phyloP scores from a whole-genome alignment of 2,329 filamentous ascomycete genomes.

The Hypoxylon sp. region DNA sequence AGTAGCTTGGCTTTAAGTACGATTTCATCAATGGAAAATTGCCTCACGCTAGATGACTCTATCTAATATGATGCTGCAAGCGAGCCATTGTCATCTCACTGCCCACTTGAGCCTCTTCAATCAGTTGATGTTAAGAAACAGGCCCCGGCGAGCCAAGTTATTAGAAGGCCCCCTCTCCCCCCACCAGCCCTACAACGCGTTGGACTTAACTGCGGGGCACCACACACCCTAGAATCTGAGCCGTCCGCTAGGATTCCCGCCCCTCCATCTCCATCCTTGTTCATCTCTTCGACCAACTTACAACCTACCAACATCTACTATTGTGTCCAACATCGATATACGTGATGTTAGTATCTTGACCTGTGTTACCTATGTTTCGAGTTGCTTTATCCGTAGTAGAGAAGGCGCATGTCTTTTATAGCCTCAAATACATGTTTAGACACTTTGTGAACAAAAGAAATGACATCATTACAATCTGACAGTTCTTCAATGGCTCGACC shows the following conservation, averaged over 20 bases:
- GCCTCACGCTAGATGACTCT: background rate
- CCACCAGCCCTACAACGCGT: background rate
- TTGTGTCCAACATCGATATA: slow-evolving; percentile 13
- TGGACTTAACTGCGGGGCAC: slow-evolving; percentile 4
- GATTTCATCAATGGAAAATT: background rate
- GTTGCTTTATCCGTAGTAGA: background rate
- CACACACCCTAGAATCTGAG: too few relatives aligned
- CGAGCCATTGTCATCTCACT: background rate
- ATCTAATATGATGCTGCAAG: background rate
- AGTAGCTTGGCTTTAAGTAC: background rate
- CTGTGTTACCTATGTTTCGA: background rate
- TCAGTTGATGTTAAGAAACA: background rate
- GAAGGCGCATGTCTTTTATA: background rate
- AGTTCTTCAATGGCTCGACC: slow-evolving; percentile 44
- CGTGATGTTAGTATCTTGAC: background rate
- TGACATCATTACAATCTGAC: slow-evolving; percentile 30
- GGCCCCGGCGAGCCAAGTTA: background rate
- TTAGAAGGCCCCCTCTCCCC: too few relatives aligned
- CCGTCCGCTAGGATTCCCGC: slow-evolving; percentile 17
- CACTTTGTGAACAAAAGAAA: slow-evolving; percentile 20
- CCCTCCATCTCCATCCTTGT: slow-evolving; percentile 5
- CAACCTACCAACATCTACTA: background rate
- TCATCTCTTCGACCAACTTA: background rate
- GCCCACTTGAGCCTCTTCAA: background rate
- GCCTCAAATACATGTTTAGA: background rate